Evolutionary conservation across 257 asterid species (phyloP), one percentile per base, ranked within the genome.

Genomic region (Fraxinus pennsylvanica): DNA sequence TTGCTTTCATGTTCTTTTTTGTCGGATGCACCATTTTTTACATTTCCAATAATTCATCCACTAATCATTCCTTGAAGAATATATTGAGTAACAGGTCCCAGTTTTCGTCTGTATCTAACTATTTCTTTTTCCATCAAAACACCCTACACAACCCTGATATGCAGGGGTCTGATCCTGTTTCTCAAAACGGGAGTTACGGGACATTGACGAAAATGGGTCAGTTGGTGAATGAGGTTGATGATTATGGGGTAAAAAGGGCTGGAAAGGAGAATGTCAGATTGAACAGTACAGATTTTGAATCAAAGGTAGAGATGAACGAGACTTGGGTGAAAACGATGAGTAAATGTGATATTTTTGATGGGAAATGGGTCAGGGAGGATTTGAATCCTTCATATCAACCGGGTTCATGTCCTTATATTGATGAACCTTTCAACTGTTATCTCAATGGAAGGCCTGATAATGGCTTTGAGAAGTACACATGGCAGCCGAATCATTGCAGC

Each of bases 341-440:
- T 29, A 39, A 67, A 19, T 90, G 89, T 50, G 89, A 90, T 70
- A 69, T 88, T 22, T 88, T 76, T 75, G 87, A 90, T 86, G 94
- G 92, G 52, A 88, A 74, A 81, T 90, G 94, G 94, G 92, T 88
- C 81, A 88, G 69, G 79, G 92, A 90, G 72, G 86, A 85, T 19
- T 82, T 85, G 19, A 80, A 84, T 61, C 92, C 92, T 63, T 71
- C 83, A 63, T 88, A 90, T 70, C 78, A 82, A 73, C 92, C 89
- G 1, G 92, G 88, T 47, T 88, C 94, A 33, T 88, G 94, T 71
- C 82, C 86, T 71, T 39, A 79, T 21, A 88, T 88, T 19, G 94
- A 90, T 65, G 88, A 88, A 25, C 87, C 87, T 5, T 90, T 90
- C 57, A 81, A 90, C 73, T 90, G 94, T 83, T 81, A 81, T 76